Base-by-base conservation (phyloP, 192 early-diverging fungal species). In the Podila epicladia region DNA sequence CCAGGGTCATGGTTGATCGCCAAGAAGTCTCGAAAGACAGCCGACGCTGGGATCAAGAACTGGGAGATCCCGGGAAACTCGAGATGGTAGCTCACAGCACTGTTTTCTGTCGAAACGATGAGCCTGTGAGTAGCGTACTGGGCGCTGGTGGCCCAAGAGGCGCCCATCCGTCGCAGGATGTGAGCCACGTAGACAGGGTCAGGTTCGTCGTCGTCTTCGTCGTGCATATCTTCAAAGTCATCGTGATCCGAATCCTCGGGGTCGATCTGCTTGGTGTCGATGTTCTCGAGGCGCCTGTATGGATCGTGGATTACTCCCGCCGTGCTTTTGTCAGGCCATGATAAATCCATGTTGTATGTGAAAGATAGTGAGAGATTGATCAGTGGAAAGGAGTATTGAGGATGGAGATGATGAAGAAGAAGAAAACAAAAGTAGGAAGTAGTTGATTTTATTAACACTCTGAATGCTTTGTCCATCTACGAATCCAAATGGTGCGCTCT, bases 21-120 rank as follows among this genome's bases (percentile, higher is more conserved):
- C 28, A 72, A 58, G 35, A 64, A 41, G 24, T 74, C 73, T 9
- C 65, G 65, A 62, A 74, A 68, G 73, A 74, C 19, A 0, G 73
- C 59, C 19, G 73, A 74, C 24, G 58, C 73, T 4, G 73, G 65
- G 41, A 62, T 64, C 7, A 74, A 2, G 59, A 74, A 74, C 28
- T 74, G 73, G 19, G 28, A 60, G 50, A 74, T 68, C 26, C 67
- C 51, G 19, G 13, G 35, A 9, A 26, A 68, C 19, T 59, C n/a
- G 19, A 9, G 15, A 24, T 37, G 20, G 15, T n/a, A 17, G 5
- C 20, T 32, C 29, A 4, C n/a, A 32, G n/a, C 37, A 22, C 0
- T 17, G 41, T 35, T n/a, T 20, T 70, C 69, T n/a, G 12, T 28
- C n/a, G 50, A 9, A 4, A 74, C 66, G 24, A 68, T 41, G 5